A percentile compares a stretch with the other conserved stretches of the same genome.
These are phyloP conservation scores for Ceratocystis variospora DNA, from an alignment of 2,329 filamentous ascomycete genomes.

Conservation along the genomic window DNA sequence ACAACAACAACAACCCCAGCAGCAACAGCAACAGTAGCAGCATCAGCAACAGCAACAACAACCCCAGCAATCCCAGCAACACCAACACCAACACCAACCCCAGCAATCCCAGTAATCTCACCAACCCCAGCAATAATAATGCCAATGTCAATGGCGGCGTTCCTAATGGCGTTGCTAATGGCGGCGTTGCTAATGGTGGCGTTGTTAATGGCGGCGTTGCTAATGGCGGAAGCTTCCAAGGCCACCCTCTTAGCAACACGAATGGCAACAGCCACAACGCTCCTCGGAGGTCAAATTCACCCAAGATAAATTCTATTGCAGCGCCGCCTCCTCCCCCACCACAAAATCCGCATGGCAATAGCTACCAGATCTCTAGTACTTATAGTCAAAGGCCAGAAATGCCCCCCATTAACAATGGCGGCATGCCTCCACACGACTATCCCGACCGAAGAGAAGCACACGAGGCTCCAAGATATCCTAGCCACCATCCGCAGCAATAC, in stretches of 20 bases:
- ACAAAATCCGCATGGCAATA: background rate
- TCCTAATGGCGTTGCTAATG: no score
- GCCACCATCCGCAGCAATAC: conserved; percentile 14
- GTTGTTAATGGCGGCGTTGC: background rate
- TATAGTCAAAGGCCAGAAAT: conserved; percentile 13
- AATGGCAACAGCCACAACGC: background rate
- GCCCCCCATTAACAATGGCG: conserved; percentile 5
- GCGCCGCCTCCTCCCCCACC: conserved; percentile 11
- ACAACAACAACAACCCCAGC: background rate
- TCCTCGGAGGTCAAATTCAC: conserved; percentile 10
- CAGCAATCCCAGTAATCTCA: background rate
- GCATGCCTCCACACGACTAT: conserved; percentile 8
- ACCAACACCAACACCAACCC: background rate
- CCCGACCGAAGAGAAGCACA: conserved; percentile 12
- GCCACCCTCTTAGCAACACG: background rate
- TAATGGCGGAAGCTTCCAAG: no score
- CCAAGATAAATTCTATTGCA: conserved; percentile 11
- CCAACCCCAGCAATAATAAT: background rate
- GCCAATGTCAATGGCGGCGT: no score
- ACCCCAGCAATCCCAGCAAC: background rate
- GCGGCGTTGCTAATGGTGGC: background rate
- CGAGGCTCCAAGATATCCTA: conserved; percentile 9
- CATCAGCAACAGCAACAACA: background rate
- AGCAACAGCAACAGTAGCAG: no score
- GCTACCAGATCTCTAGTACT: conserved; percentile 2